Evolutionary conservation across 2,329 filamentous ascomycete genomes (phyloP).

Genomic region (Zymoseptoria tritici): DNA sequence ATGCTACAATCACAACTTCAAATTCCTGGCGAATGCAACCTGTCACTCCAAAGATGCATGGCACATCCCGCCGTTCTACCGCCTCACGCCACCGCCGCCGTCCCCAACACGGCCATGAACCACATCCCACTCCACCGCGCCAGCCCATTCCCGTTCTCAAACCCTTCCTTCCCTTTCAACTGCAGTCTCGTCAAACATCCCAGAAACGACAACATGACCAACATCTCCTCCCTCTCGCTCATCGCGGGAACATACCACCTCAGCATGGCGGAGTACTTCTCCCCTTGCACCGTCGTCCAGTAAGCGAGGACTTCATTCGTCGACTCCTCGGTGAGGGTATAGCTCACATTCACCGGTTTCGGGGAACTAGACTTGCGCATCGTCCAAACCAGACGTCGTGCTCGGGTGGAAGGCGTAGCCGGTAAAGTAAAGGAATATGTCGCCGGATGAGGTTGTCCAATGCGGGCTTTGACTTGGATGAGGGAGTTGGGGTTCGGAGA

Average conservation of each 20-base stretch:
- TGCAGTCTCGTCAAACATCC: constrained; percentile 6
- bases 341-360: not conserved
- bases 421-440: constrained; percentile 5
- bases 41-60: too few relatives aligned
- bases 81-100: constrained; percentile 1
- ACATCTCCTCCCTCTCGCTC: constrained; percentile 3
- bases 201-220: constrained; percentile 8
- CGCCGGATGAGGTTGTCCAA: constrained; percentile 3
- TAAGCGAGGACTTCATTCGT: constrained; percentile 3
- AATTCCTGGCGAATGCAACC: too few relatives aligned
- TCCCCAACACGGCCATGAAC: constrained; percentile 8
- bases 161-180: constrained; percentile 8
- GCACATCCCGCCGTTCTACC: too few relatives aligned
- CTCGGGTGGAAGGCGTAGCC: not conserved
- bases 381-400: constrained; percentile 5
- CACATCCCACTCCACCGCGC: constrained; percentile 10
- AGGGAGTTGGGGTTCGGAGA: not conserved
- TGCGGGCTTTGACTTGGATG: constrained; percentile 4
- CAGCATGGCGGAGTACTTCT: constrained; percentile 5
- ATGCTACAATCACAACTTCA: too few relatives aligned
- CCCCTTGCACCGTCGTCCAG: not conserved
- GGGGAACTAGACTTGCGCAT: not conserved
- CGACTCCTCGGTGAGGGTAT: constrained; percentile 4
- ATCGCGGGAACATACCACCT: not conserved
- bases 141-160: not conserved